A percentile compares a stretch with the other conserved stretches of the same genome.
These are phyloP conservation scores for Ganoderma leucocontextum DNA, from an alignment of 1,284 basidiomycete species.

Conservation along the genomic window DNA sequence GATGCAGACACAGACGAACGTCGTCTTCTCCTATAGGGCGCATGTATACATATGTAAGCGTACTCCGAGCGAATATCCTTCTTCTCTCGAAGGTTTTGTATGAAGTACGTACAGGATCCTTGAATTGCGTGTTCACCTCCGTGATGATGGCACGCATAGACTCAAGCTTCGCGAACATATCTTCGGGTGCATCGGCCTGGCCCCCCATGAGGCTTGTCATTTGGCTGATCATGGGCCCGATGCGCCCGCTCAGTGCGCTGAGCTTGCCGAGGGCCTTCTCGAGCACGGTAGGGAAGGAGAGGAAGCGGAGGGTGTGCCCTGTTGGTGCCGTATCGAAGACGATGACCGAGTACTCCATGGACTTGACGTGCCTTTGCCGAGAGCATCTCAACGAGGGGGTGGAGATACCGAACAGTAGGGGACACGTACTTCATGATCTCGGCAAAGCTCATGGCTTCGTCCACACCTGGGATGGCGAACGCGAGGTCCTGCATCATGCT, in stretches of 20 bases:
- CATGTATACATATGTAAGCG: neutral
- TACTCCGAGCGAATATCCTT: neutral
- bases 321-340: conserved; percentile 99
- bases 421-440: conserved; percentile 98
- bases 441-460: conserved; percentile 99
- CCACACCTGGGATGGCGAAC: conserved; percentile 98
- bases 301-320: conserved; percentile 96
- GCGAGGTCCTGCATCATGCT: conserved; percentile 99
- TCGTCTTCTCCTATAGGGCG: conserved; percentile 86
- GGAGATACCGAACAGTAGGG: neutral
- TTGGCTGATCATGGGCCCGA: conserved; percentile 98
- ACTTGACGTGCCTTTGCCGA: conserved; percentile 89
- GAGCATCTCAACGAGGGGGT: neutral
- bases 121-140: conserved; percentile 99
- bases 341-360: conserved; percentile 99
- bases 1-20: conserved; percentile 98
- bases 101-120: conserved; percentile 83
- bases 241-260: conserved; percentile 88
- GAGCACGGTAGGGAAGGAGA: conserved; percentile 97
- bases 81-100: neutral
- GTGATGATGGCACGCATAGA: conserved; percentile 97
- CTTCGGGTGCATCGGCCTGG: conserved; percentile 86
- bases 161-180: conserved; percentile 98
- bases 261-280: conserved; percentile 98
- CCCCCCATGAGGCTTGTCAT: conserved; percentile 98